These are phyloP conservation scores for Ramularia endophylla DNA, from an alignment of 2,329 filamentous ascomycete genomes.

Conservation along the genomic window DNA sequence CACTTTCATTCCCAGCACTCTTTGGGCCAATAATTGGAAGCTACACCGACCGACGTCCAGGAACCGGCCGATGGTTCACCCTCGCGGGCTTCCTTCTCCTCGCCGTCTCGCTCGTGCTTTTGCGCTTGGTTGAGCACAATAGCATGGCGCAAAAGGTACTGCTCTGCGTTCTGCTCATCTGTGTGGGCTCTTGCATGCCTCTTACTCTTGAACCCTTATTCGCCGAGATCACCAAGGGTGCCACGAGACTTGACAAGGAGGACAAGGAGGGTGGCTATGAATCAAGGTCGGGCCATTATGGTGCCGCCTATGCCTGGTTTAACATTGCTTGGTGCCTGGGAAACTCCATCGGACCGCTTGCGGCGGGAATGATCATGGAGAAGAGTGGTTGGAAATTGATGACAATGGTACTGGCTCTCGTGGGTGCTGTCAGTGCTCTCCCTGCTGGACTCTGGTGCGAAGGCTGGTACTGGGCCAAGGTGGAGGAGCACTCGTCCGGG, in stretches of 20 bases:
- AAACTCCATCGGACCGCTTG: conserved; percentile 20
- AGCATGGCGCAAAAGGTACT: conserved; percentile 10
- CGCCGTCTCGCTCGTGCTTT: conserved; percentile 9
- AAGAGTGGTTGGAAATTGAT: conserved; percentile 21
- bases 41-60: conserved; percentile 16
- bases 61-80: conserved; percentile 18
- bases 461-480: too few relatives aligned
- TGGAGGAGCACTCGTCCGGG: too few relatives aligned
- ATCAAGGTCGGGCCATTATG: conserved; percentile 27
- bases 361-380: conserved; percentile 21
- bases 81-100: conserved; percentile 12
- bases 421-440: conserved; percentile 44
- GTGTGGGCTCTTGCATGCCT: conserved; percentile 16
- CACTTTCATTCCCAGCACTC: conserved; percentile 16
- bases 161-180: conserved; percentile 15
- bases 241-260: conserved; percentile 9
- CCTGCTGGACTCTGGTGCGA: too few relatives aligned
- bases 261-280: conserved; percentile 9
- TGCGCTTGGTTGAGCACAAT: conserved; percentile 15
- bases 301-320: conserved; percentile 53
- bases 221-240: conserved; percentile 18
- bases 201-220: conserved; percentile 18
- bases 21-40: conserved; percentile 20
- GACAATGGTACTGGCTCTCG: conserved; percentile 15
- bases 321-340: conserved; percentile 22